Base-by-base conservation (phyloP, 768 basidiomycete species). In the Psilocybe tampanensis region DNA sequence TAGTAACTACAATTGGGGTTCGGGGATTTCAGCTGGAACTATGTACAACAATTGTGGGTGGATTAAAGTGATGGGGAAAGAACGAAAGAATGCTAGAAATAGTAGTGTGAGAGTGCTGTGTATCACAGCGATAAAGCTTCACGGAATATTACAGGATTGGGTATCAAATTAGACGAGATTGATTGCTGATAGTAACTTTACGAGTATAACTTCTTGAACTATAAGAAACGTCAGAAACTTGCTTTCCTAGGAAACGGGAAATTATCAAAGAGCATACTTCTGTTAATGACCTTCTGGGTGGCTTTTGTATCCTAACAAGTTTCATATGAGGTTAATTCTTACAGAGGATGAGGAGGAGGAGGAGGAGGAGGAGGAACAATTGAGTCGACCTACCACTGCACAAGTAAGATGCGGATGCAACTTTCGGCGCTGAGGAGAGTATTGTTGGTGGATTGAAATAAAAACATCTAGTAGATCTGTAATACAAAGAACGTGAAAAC, bases 341-440 rank as follows among this genome's bases (percentile, higher is more conserved):
- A n/a, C n/a, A n/a, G n/a, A n/a, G n/a, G n/a, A n/a, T n/a, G n/a
- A n/a, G n/a, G n/a, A n/a, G n/a, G n/a, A n/a, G n/a, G n/a, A n/a
- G n/a, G n/a, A n/a, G n/a, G n/a, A n/a, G n/a, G n/a, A n/a, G n/a
- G n/a, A n/a, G n/a, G n/a, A n/a, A n/a, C n/a, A n/a, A n/a, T n/a
- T 26, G 22, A 23, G 23, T 45, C 29, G 33, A 74, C 82, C 70
- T 62, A 84, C 84, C 43, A 83, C 81, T 2, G 85, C 86, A 56
- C 82, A 85, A 8, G 83, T 85, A 32, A 80, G 61, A 66, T 88
- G 81, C 8, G 80, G 70, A 64, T 86, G 80, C 22, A 88, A 67
- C 54, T 75, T 77, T 44, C 82, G 74, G 26, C 69, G 69, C 41
- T 74, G 73, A 0, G 81, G 76, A 9, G 84, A 80, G 60, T 78